Evolutionary conservation across 2,329 filamentous ascomycete genomes (phyloP).

Genomic region (Escovopsis weberi): DNA sequence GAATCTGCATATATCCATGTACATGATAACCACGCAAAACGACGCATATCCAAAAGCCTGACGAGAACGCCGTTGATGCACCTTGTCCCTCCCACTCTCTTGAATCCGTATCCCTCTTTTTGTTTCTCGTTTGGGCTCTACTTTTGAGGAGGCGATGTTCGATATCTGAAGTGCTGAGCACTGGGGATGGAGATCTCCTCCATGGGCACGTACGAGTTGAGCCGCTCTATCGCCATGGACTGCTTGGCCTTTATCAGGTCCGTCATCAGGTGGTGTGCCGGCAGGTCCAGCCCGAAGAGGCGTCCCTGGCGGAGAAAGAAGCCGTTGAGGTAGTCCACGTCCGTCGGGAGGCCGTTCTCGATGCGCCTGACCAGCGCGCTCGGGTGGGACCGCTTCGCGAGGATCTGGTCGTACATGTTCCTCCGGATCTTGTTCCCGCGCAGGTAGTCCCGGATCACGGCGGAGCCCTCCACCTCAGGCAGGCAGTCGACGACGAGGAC

Average conservation of each 20-base stretch:
- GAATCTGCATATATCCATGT: no score
- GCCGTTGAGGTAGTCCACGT: slow-evolving; percentile 77
- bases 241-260: slow-evolving; percentile 60
- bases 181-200: slow-evolving; percentile 19
- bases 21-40: no score
- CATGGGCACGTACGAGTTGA: slow-evolving; percentile 18
- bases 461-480: slow-evolving; percentile 55
- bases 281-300: slow-evolving; percentile 56
- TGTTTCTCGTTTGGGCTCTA: no score
- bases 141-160: slow-evolving; percentile 1
- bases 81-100: no score
- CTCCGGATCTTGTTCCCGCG: slow-evolving; percentile 46
- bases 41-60: no score
- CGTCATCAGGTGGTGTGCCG: slow-evolving; percentile 58
- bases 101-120: no score
- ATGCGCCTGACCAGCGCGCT: slow-evolving; percentile 58
- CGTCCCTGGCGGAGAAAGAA: slow-evolving; percentile 66
- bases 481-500: slow-evolving; percentile 54
- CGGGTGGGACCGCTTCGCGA: slow-evolving; percentile 30
- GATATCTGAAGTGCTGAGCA: slow-evolving; percentile 12
- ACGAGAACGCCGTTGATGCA: no score
- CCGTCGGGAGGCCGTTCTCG: slow-evolving; percentile 45
- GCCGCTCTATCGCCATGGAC: slow-evolving; percentile 16
- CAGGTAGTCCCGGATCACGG: slow-evolving; percentile 40
- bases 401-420: slow-evolving; percentile 31